Base-by-base conservation (phyloP, 345 rosid species). In the Arabidopsis arenosa region DNA sequence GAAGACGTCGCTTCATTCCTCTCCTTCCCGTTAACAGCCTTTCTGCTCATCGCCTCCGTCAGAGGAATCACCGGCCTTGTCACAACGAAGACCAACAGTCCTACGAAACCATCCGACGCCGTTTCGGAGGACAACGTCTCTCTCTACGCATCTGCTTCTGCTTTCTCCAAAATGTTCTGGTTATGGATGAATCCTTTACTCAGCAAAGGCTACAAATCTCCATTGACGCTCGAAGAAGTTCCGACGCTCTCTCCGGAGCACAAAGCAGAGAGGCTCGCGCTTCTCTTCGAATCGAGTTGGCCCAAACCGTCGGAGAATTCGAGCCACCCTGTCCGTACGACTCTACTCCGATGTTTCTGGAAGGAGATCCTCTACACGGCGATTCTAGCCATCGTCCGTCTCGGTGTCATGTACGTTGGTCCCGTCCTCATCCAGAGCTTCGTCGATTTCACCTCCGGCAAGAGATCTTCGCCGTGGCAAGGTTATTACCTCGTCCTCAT, bases 151-250 rank as follows among this genome's bases (percentile, higher is more conserved):
- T 83, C 95, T 9, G 98, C 98, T 70, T 85, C 96, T 0, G 30
- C 64, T 23, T 2, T 86, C 39, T 92, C 97, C 2, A 92, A 85
- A 66, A 69, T 80, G 64, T 92, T 94, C 40, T 94, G 95, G 98
- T 35, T 94, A 32, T 94, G 97, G 98, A 89, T 94, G 90, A 94
- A 90, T 79, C 97, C 97, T 12, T 71, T 94, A 36, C 79, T 92
- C 18, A 82, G 77, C 52, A 87, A 85, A 83, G 98, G 97, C 28
- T 94, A 89, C 75, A 81, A 85, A 73, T 84, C 97, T 15, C 93
- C 98, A 23, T 83, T 94, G 48, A 92, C 83, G 44, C 76, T 89
- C 2, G 86, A 86, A 9, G 88, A 92, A 13, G 82, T 94, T 33
- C 98, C 98, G 0, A 78, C 87, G 14, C 90, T 94, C 36, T 88